A percentile compares a stretch with the other conserved stretches of the same genome.
Evolutionary conservation across 164 flowering plant genomes (phyloP).

Genomic region (Vitis riparia): DNA sequence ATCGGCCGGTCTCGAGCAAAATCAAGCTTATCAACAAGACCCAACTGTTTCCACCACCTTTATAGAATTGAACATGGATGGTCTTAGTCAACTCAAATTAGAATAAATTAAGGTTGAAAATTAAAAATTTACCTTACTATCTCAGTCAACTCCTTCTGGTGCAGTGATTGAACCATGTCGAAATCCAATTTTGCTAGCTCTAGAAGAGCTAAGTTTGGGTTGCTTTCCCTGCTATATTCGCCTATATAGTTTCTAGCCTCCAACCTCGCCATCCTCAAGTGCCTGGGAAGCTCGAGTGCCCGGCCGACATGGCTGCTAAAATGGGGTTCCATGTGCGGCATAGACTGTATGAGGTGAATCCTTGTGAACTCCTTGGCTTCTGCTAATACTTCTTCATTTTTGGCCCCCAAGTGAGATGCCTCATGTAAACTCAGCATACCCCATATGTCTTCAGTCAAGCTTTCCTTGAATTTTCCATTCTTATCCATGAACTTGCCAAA

Average conservation of each 20-base stretch:
- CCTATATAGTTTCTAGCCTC: slow-evolving; percentile 29
- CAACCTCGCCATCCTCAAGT: slow-evolving; percentile 24
- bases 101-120: neutral
- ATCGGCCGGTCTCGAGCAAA: slow-evolving; percentile 34
- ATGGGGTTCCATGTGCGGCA: neutral
- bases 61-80: slow-evolving; percentile 2
- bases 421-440: slow-evolving; percentile 37
- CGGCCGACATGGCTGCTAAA: neutral
- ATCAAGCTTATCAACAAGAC: slow-evolving; percentile 24
- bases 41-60: slow-evolving; percentile 41
- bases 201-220: slow-evolving; percentile 10
- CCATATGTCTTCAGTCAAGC: slow-evolving; percentile 13
- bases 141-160: slow-evolving; percentile 26
- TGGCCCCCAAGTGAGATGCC: slow-evolving; percentile 26
- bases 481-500: slow-evolving; percentile 18
- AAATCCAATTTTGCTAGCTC: slow-evolving; percentile 31
- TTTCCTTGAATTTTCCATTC: slow-evolving; percentile 20
- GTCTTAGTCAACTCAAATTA: neutral
- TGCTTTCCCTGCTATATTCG: slow-evolving; percentile 6
- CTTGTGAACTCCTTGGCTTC: slow-evolving; percentile 26
- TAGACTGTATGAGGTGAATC: slow-evolving; percentile 7
- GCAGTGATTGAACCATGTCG: slow-evolving; percentile 24
- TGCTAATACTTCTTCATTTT: slow-evolving; percentile 18
- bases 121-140: slow-evolving; percentile 16
- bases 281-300: slow-evolving; percentile 28